A percentile compares a stretch with the other conserved stretches of the same genome.
These are phyloP conservation scores for Geranium brycei DNA, from an alignment of 345 rosid species.

Conservation along the genomic window DNA sequence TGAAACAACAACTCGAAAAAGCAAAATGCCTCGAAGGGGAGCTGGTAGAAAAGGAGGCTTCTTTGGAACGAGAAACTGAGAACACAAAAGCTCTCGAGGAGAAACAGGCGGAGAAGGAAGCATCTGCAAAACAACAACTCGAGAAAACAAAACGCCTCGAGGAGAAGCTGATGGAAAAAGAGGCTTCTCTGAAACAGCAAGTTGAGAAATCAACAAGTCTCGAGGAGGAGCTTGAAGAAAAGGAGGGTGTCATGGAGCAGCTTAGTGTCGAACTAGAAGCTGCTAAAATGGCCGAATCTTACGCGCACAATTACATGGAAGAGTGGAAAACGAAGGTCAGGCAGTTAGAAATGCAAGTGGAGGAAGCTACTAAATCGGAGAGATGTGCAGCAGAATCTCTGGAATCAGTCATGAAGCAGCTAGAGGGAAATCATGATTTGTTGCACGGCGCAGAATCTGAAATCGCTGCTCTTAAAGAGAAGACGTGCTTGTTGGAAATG, in stretches of 20 bases:
- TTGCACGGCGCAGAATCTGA: constrained; percentile 60
- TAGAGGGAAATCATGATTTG: constrained; percentile 56
- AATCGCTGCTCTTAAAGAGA: constrained; percentile 49
- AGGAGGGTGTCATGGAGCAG: constrained; percentile 50
- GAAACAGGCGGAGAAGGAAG: too few species aligned
- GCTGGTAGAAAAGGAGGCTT: too few species aligned
- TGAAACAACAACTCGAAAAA: too few species aligned
- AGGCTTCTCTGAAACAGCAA: constrained; percentile 40
- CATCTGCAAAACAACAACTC: too few species aligned
- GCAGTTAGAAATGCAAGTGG: constrained; percentile 44
- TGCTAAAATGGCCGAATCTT: constrained; percentile 73
- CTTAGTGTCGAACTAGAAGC: constrained; percentile 75
- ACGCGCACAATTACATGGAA: constrained; percentile 52
- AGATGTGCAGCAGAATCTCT: constrained; percentile 74
- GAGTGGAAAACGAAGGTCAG: constrained; percentile 59
- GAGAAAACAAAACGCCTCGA: too few species aligned
- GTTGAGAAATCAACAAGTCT: constrained; percentile 40
- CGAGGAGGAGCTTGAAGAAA: constrained; percentile 44
- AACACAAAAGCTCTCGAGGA: too few species aligned
- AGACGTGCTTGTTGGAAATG: constrained; percentile 60
- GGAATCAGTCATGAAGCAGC: constrained; percentile 73
- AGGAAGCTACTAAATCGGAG: constrained; percentile 61
- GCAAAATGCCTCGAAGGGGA: too few species aligned
- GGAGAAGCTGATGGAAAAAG: constrained; percentile 22
- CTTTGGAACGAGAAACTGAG: too few species aligned